Evolutionary conservation across 2,329 filamentous ascomycete genomes (phyloP).

Genomic region (Fusarium tupiense): DNA sequence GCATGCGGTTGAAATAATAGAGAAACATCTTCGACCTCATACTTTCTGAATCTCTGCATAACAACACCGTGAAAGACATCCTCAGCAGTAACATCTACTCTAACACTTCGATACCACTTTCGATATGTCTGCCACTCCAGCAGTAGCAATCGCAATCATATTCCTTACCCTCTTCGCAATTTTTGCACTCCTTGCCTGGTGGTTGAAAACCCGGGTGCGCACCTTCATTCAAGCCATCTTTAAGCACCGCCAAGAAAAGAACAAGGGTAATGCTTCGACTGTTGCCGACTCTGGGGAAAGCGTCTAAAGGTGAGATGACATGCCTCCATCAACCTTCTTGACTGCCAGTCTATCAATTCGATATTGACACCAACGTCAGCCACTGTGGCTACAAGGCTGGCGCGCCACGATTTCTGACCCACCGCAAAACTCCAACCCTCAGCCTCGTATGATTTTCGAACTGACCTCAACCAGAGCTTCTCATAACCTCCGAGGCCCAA

Average conservation of each 20-base stretch:
- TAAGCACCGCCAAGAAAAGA: slow-evolving; percentile 28
- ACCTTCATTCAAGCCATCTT: slow-evolving; percentile 45
- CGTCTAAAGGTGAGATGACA: slow-evolving; percentile 21
- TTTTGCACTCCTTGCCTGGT: slow-evolving; percentile 44
- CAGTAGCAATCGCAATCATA: slow-evolving; percentile 46
- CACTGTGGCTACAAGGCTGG: slow-evolving; percentile 42
- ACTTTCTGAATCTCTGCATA: background rate
- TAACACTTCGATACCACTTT: background rate
- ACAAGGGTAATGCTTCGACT: slow-evolving; percentile 3
- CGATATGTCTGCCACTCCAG: slow-evolving; percentile 44
- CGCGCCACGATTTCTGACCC: slow-evolving; percentile 14
- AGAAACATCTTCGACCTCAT: background rate
- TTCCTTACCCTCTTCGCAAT: slow-evolving; percentile 46
- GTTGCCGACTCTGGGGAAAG: slow-evolving; percentile 13
- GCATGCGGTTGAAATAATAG: background rate
- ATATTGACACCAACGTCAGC: slow-evolving; percentile 1
- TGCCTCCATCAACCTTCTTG: background rate
- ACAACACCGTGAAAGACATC: background rate
- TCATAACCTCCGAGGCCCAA: slow-evolving; percentile 15
- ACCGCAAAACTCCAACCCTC: slow-evolving; percentile 41
- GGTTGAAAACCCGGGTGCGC: slow-evolving; percentile 43
- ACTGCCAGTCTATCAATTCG: background rate
- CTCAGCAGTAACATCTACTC: background rate
- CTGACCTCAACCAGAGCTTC: slow-evolving; percentile 35
- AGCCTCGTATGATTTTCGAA: slow-evolving; percentile 44